phyloP scores from a whole-genome alignment of 345 rosid genomes.

The Populus deltoides region DNA sequence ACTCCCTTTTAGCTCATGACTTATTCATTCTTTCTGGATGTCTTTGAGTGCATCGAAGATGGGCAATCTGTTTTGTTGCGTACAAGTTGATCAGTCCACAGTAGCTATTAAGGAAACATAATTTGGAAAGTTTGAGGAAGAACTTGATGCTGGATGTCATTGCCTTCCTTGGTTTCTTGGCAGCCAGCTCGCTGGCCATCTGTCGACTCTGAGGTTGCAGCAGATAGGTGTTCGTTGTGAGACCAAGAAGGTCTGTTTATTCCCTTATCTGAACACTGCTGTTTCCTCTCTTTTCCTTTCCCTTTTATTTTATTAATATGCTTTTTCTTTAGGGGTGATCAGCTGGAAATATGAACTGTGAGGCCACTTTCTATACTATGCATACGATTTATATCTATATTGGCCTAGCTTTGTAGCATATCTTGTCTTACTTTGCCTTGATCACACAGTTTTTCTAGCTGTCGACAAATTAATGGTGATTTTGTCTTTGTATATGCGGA shows the following conservation, averaged over 20 bases:
- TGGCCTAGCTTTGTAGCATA: not conserved
- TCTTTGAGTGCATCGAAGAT: slow-evolving; percentile 22
- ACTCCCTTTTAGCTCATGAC: not conserved
- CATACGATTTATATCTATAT: not conserved
- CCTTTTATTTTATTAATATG: not conserved
- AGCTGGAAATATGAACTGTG: not conserved
- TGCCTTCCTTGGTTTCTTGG: slow-evolving; percentile 41
- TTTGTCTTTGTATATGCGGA: not conserved
- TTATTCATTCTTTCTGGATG: not conserved
- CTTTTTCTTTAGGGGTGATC: not conserved
- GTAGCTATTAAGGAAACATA: slow-evolving; percentile 37
- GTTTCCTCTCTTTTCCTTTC: not conserved
- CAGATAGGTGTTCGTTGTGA: slow-evolving; percentile 44
- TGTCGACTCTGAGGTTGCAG: slow-evolving; percentile 41
- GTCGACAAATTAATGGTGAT: not conserved
- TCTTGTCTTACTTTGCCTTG: not conserved
- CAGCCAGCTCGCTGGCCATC: slow-evolving; percentile 34
- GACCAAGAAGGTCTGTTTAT: slow-evolving; percentile 36
- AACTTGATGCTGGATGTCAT: slow-evolving; percentile 47
- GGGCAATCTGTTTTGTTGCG: slow-evolving; percentile 35
- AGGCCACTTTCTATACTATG: not conserved
- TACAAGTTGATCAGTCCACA: slow-evolving; percentile 38
- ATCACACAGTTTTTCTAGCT: not conserved
- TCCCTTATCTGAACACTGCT: not conserved
- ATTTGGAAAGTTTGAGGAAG: slow-evolving; percentile 39